These are phyloP conservation scores for Aspergillus luchuensis DNA, from an alignment of 2,329 filamentous ascomycete species.

Conservation along the genomic window DNA sequence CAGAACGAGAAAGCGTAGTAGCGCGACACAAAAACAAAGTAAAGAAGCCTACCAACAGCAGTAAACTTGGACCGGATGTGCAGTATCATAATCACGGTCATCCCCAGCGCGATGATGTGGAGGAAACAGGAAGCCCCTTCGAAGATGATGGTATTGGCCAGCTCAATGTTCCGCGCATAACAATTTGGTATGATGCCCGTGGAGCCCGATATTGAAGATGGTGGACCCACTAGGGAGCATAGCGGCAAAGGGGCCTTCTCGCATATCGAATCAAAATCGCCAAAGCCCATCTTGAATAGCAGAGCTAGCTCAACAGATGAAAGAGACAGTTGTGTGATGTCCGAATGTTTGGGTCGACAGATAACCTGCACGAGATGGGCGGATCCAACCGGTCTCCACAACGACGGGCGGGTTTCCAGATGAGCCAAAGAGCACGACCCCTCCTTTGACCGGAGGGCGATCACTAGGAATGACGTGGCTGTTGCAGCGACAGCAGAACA, in stretches of 20 bases:
- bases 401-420: constrained; percentile 29
- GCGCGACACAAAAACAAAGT: not conserved
- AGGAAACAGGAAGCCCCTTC: constrained; percentile 87
- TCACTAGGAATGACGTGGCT: constrained; percentile 1
- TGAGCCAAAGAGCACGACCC: constrained; percentile 17
- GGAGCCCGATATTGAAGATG: constrained; percentile 62
- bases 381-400: constrained; percentile 35
- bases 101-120: constrained; percentile 85
- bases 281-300: constrained; percentile 66
- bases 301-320: not conserved
- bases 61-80: constrained; percentile 98
- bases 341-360: constrained; percentile 24
- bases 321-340: constrained; percentile 6
- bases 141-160: constrained; percentile 98
- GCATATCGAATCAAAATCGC: constrained; percentile 87
- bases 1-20: too few relatives aligned
- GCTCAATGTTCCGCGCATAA: constrained; percentile 90
- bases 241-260: constrained; percentile 80
- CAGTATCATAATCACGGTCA: constrained; percentile 97
- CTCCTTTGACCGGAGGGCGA: constrained; percentile 5
- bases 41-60: constrained; percentile 72
- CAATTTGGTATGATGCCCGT: constrained; percentile 85
- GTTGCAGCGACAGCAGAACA: not conserved
- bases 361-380: constrained; percentile 25
- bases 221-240: constrained; percentile 78